A percentile compares a stretch with the other conserved stretches of the same genome.
These are phyloP conservation scores for Sporothrix pseudoabietina DNA, from an alignment of 2,329 filamentous ascomycete genomes.

Conservation along the genomic window DNA sequence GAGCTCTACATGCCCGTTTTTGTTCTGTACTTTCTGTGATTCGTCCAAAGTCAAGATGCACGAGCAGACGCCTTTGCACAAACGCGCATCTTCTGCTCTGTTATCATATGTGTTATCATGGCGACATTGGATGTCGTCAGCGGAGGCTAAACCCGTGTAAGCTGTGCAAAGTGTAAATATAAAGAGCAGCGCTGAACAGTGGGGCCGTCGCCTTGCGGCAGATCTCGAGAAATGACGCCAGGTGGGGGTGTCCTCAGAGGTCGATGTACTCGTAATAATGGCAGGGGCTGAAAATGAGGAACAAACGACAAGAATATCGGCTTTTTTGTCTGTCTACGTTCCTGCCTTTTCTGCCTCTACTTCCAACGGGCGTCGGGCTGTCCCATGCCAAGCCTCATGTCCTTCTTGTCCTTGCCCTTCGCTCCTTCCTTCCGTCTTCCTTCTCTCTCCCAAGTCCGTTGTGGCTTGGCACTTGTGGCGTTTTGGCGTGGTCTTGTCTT, in stretches of 20 bases:
- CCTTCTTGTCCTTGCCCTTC: neutral
- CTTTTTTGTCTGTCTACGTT: too few species aligned
- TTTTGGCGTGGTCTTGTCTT: neutral
- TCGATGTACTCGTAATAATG: neutral
- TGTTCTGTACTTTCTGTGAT: neutral
- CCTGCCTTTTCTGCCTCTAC: neutral
- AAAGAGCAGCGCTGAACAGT: neutral
- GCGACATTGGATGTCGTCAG: slow-evolving; percentile 27
- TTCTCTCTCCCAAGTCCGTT: too few species aligned
- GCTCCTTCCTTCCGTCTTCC: neutral
- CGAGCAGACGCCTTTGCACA: neutral
- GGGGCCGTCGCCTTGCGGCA: slow-evolving; percentile 12
- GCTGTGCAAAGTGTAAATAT: too few species aligned
- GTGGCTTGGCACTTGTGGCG: slow-evolving; percentile 13
- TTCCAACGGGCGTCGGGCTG: neutral
- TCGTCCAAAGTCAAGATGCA: neutral
- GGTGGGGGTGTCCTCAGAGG: neutral
- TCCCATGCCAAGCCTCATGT: slow-evolving; percentile 1
- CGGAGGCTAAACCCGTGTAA: neutral
- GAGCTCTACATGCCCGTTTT: neutral
- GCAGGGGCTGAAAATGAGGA: neutral
- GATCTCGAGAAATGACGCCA: slow-evolving; percentile 12
- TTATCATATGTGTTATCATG: slow-evolving; percentile 19
- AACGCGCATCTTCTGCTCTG: neutral
- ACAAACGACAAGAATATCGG: neutral